A percentile compares a stretch with the other conserved stretches of the same genome.
phyloP scores from a whole-genome alignment of 2,329 filamentous ascomycete genomes.

The Colletotrichum sp. region DNA sequence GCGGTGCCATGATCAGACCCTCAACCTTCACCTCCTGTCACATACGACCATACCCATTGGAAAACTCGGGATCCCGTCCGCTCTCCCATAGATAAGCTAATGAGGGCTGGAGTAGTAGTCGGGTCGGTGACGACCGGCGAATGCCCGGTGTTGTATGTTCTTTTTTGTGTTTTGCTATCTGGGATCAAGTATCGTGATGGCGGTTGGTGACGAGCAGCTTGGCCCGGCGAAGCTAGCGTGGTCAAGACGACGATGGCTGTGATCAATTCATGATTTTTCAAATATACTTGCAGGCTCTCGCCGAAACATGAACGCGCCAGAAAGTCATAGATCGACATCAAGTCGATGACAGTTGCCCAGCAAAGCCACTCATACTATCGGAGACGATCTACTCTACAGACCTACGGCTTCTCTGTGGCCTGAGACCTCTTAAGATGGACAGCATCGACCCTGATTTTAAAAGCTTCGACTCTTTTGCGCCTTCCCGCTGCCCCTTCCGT shows the following conservation, averaged over 20 bases:
- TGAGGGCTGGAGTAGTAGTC: neutral
- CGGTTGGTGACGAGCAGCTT: neutral
- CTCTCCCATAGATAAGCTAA: neutral
- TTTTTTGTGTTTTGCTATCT: neutral
- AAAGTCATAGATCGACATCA: neutral
- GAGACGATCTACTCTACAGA: neutral
- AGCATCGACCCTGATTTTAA: neutral
- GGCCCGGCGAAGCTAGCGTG: neutral
- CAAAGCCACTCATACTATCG: neutral
- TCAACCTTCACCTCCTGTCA: fast-evolving
- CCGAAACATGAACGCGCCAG: neutral
- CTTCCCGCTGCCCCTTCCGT: neutral
- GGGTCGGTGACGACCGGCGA: slow-evolving; percentile 1
- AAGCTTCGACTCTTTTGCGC: neutral
- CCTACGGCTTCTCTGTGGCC: neutral
- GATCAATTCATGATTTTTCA: neutral
- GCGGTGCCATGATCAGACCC: neutral
- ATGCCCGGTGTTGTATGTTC: neutral
- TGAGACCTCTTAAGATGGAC: neutral
- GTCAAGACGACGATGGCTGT: neutral
- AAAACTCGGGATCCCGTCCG: slow-evolving; percentile 5
- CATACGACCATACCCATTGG: slow-evolving; percentile 6
- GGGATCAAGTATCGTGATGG: neutral
- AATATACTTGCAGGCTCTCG: fast-evolving
- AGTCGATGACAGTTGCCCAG: neutral